Evolutionary conservation across 352 stramenopile species (phyloP).

Genomic region (Pythium coloratum): DNA sequence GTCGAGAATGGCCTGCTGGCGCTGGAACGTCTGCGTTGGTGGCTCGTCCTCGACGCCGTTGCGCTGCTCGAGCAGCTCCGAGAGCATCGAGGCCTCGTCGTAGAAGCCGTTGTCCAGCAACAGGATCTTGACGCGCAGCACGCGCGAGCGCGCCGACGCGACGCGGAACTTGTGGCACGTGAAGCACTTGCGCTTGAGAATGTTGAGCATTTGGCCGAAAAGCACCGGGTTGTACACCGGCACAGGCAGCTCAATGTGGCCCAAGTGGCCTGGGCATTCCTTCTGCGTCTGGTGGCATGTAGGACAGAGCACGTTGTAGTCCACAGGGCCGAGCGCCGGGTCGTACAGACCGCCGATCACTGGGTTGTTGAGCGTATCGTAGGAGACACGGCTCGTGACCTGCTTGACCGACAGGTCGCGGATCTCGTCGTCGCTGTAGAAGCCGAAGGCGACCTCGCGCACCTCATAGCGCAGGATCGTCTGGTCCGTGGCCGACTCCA

Average conservation of each 20-base stretch:
- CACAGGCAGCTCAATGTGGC: slow-evolving; percentile 98
- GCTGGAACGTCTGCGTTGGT: slow-evolving; percentile 66
- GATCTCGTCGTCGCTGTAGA: slow-evolving; percentile 98
- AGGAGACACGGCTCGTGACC: slow-evolving; percentile 94
- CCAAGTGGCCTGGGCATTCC: slow-evolving; percentile 97
- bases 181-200: slow-evolving; percentile 98
- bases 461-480: slow-evolving; percentile 92
- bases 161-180: slow-evolving; percentile 97
- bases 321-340: slow-evolving; percentile 92
- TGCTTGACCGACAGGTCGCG: slow-evolving; percentile 95
- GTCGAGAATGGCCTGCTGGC: slow-evolving; percentile 84
- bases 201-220: slow-evolving; percentile 93
- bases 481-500: slow-evolving; percentile 89
- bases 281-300: slow-evolving; percentile 96
- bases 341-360: slow-evolving; percentile 97
- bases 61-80: slow-evolving; percentile 82
- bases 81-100: slow-evolving; percentile 72
- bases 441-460: slow-evolving; percentile 91
- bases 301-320: slow-evolving; percentile 90
- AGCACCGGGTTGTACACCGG: slow-evolving; percentile 98
- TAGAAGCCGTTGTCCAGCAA: slow-evolving; percentile 90
- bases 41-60: slow-evolving; percentile 86
- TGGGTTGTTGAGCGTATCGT: slow-evolving; percentile 94
- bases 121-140: slow-evolving; percentile 90
- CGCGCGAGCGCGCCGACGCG: slow-evolving; percentile 65